Evolutionary conservation across 1,139 yeast species (phyloP).

Genomic region (Yamadazyma spencermartinsiae): DNA sequence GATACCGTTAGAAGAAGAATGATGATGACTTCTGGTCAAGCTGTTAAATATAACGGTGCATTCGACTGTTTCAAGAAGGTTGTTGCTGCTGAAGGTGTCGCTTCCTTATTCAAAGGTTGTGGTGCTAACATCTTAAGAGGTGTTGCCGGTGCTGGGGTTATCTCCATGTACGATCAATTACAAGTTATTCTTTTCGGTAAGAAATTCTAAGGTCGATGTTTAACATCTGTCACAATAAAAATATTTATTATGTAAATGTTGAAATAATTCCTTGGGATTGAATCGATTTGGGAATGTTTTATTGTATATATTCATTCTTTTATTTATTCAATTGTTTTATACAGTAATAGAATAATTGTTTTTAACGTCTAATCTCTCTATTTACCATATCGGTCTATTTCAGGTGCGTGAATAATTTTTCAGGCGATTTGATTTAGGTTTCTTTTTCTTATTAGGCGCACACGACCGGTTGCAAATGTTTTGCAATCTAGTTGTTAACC

Average conservation of each 20-base stretch:
- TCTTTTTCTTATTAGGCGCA: neutral
- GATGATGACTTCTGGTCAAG: constrained; percentile 60
- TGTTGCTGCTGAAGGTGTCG: constrained; percentile 54
- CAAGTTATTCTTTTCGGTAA: constrained; percentile 52
- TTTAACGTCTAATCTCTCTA: neutral
- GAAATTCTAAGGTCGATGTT: constrained; percentile 34
- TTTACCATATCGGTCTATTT: constrained; percentile 1
- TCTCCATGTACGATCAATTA: constrained; percentile 54
- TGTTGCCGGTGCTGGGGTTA: constrained; percentile 59
- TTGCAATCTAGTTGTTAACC: no score
- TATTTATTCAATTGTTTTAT: constrained; percentile 14
- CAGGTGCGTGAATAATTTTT: constrained; percentile 2
- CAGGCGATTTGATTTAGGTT: neutral
- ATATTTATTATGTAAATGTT: neutral
- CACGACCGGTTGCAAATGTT: constrained; percentile 4
- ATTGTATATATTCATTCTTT: constrained; percentile 21
- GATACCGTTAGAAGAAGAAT: constrained; percentile 58
- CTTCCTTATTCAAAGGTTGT: constrained; percentile 55
- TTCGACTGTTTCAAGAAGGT: constrained; percentile 49
- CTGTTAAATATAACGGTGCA: constrained; percentile 54
- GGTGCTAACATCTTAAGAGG: constrained; percentile 60
- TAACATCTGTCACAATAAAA: constrained; percentile 4
- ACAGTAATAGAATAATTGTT: constrained; percentile 14
- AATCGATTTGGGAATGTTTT: constrained; percentile 22
- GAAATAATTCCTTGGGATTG: neutral